phyloP scores from a whole-genome alignment of 768 basidiomycete species.

The Tricholoma furcatifolium region DNA sequence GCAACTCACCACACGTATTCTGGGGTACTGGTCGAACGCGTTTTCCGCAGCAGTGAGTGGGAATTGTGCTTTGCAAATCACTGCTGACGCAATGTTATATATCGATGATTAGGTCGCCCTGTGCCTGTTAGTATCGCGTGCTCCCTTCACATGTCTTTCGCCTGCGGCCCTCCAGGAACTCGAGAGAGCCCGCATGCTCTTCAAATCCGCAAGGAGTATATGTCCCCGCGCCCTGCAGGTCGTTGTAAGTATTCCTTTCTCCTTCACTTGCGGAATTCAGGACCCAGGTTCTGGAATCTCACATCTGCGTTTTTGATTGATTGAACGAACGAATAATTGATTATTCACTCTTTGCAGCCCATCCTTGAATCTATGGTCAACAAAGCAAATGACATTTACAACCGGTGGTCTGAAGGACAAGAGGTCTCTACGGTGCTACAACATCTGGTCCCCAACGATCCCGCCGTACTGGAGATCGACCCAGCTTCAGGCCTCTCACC shows the following conservation, averaged over 20 bases:
- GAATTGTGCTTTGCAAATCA: neutral
- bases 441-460: slow-evolving; percentile 20
- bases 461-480: slow-evolving; percentile 18
- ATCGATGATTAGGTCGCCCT: slow-evolving; percentile 40
- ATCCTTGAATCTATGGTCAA: slow-evolving; percentile 49
- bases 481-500: slow-evolving; percentile 10
- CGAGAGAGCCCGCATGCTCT: slow-evolving; percentile 44
- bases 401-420: slow-evolving; percentile 44
- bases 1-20: slow-evolving; percentile 51
- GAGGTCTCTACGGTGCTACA: slow-evolving; percentile 43
- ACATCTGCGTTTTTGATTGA: neutral
- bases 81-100: neutral
- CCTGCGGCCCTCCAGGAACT: slow-evolving; percentile 65
- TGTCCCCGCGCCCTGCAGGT: slow-evolving; percentile 47
- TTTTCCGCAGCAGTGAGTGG: slow-evolving; percentile 50
- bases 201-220: slow-evolving; percentile 42
- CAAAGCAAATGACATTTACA: slow-evolving; percentile 49
- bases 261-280: neutral
- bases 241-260: slow-evolving; percentile 32
- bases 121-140: slow-evolving; percentile 56
- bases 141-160: slow-evolving; percentile 64
- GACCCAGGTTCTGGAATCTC: neutral
- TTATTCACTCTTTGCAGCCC: slow-evolving; percentile 27
- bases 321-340: too few species aligned
- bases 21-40: slow-evolving; percentile 54